Evolutionary conservation across 2,329 filamentous ascomycete species (phyloP).

Genomic region (Aspergillus cejpii): DNA sequence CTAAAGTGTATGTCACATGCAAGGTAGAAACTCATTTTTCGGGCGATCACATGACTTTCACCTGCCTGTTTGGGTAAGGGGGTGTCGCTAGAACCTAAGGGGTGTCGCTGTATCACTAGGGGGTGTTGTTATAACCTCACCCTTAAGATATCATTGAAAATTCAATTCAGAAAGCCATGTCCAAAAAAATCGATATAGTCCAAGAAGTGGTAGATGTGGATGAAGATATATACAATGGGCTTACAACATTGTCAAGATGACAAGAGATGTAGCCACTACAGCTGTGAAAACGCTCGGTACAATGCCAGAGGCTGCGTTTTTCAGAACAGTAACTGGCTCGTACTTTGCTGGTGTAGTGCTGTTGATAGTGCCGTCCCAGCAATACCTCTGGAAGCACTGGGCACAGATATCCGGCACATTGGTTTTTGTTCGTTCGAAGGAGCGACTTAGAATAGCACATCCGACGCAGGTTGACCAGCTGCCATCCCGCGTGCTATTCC

Average conservation of each 20-base stretch:
- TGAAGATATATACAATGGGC: too few species aligned
- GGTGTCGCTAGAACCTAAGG: too few species aligned
- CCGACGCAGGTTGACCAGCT: constrained; percentile 75
- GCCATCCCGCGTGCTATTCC: constrained; percentile 64
- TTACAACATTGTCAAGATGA: constrained; percentile 2
- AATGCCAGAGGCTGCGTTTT: constrained; percentile 3
- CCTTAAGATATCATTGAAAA: too few species aligned
- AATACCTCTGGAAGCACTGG: constrained; percentile 70
- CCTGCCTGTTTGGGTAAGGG: too few species aligned
- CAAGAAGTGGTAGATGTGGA: too few species aligned
- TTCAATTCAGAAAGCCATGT: too few species aligned
- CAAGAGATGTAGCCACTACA: constrained; percentile 1
- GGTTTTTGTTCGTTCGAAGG: constrained; percentile 62
- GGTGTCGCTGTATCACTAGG: too few species aligned
- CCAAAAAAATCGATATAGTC: too few species aligned
- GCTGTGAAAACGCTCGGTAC: background rate
- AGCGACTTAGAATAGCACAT: constrained; percentile 72
- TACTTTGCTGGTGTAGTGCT: constrained; percentile 35
- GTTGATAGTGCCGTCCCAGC: constrained; percentile 71
- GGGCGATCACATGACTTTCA: too few species aligned
- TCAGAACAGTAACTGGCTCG: constrained; percentile 31
- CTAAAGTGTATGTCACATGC: too few species aligned
- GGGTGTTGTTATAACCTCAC: too few species aligned
- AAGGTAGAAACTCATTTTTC: too few species aligned
- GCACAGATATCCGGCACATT: constrained; percentile 61